Conservation (phyloP, 495 filamentous ascomycete genomes). For the Friedmanniomyces endolithicus region DNA sequence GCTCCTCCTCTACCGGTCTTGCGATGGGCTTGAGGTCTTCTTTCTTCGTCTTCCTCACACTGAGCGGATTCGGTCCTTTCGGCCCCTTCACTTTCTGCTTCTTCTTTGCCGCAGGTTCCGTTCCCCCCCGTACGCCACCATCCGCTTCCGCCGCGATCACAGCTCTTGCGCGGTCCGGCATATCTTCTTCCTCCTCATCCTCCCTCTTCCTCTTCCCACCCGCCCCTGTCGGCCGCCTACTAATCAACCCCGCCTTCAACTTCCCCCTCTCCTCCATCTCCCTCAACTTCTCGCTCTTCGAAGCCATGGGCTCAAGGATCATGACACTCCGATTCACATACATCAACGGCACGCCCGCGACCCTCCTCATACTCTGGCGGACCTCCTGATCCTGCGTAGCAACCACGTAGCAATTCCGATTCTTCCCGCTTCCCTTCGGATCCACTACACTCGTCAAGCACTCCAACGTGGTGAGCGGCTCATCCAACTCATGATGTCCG, state of each 20-base stretch:
- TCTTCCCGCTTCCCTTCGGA: conserved; percentile 52
- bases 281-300: conserved; percentile 45
- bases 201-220: conserved; percentile 33
- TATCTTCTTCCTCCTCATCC: conserved; percentile 37
- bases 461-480: conserved; percentile 60
- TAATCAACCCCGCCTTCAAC: conserved; percentile 52
- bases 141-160: conserved; percentile 12
- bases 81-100: conserved; percentile 53
- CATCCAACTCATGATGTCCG: conserved; percentile 69
- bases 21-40: neutral
- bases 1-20: conserved; percentile 7
- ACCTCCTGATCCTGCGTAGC: conserved; percentile 58
- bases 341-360: conserved; percentile 69
- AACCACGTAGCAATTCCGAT: conserved; percentile 85
- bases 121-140: conserved; percentile 6
- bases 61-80: conserved; percentile 81
- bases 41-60: conserved; percentile 71
- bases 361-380: conserved; percentile 39
- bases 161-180: conserved; percentile 25
- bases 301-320: conserved; percentile 81
- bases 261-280: conserved; percentile 62
- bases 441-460: conserved; percentile 72
- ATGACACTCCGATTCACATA: conserved; percentile 79
- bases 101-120: conserved; percentile 38
- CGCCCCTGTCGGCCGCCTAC: conserved; percentile 10